Base-by-base conservation (phyloP, 1,139 yeast genomes). In the Maudiozyma humilis region DNA sequence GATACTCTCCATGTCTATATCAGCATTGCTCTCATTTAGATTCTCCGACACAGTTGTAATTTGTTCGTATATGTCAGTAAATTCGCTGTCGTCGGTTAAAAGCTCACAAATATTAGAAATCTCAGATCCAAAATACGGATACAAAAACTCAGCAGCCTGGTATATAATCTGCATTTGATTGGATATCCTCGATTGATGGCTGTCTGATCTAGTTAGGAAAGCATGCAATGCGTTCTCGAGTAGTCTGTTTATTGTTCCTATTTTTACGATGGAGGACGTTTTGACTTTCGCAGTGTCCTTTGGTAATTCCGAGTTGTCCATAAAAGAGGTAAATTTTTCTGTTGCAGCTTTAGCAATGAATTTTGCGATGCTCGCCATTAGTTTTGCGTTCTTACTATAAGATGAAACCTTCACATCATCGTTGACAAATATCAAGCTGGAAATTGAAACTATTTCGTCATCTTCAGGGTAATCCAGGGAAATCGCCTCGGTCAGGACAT, bases 401-500 rank as follows among this genome's bases (percentile, higher is more conserved):
- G 64, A 51, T 12, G 60, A 60, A 55, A 53, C 60, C 55, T 53
- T 57, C 8, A 56, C 50, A 27, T 56, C 55, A 30, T 69, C 66
- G 40, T 64, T 67, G 44, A 73, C 71, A 52, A 75, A 76, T 8
- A 76, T 62, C 39, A 78, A 56, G 27, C 72, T 64, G 16, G 71
- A 55, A 4, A 78, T 56, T 38, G 59, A 52, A 14, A 69, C 52
- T 19, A 68, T 65, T 46, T 81, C 87, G 2, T 68, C 67, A 20
- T 76, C 78, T 43, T 77, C 82, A 39, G 87, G 64, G 51, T 78
- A 81, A 0, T 89, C 91, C 18, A 76, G 63, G 40, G 70, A 72
- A 16, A 75, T 67, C 16, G 85, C 67, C 50, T 79, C 82, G 20
- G 71, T 67, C 18, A 85, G 65, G 1, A 86, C 66, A 13, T 71